Base-by-base conservation (phyloP, 1,284 basidiomycete genomes). In the Stereum hirsutum region DNA sequence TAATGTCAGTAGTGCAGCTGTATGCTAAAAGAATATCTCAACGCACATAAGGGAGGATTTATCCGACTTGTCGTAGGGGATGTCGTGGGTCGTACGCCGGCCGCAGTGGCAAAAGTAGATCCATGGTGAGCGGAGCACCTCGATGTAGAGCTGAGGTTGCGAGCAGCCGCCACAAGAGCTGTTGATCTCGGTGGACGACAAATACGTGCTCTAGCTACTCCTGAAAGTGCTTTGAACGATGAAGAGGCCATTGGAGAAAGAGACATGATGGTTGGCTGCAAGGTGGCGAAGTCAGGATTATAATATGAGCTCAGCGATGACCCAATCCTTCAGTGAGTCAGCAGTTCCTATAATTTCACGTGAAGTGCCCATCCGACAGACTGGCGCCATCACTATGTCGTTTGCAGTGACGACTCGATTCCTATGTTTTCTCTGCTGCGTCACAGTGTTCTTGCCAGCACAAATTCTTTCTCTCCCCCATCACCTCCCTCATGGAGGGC, bases 11-110 rank as follows among this genome's bases (percentile, higher is more conserved):
- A 20, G 42, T 37, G 30, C 44, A 26, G n/a, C n/a, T 21, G 3
- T 2, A 2, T 14, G 34, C 24, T 6, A 24, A n/a, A 6, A 20
- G 10, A 25, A 28, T 8, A 17, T 26, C 12, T 10, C 4, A 19
- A 46, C 62, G 42, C 43, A 65, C 66, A 53, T 24, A 54, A 53
- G 7, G 49, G 38, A 15, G 54, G 50, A 25, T 49, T 49, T 19
- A 49, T 21, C 6, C 42, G 20, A n/a, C 44, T 33, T n/a, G 38
- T 14, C 4, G 41, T 39, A 20, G 39, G 23, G 26, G 15, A 15
- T 4, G 41, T 32, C 24, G 49, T 47, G 5, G 36, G 48, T 19
- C 46, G 46, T 28, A 46, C 37, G 21, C 45, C 31, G 14, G 45
- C 42, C n/a, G 42, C 43, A 5, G 45, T 47, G 4, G 43, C 51